These are phyloP conservation scores for Tolypocladium inflatum DNA, from an alignment of 2,329 filamentous ascomycete genomes.

Conservation along the genomic window DNA sequence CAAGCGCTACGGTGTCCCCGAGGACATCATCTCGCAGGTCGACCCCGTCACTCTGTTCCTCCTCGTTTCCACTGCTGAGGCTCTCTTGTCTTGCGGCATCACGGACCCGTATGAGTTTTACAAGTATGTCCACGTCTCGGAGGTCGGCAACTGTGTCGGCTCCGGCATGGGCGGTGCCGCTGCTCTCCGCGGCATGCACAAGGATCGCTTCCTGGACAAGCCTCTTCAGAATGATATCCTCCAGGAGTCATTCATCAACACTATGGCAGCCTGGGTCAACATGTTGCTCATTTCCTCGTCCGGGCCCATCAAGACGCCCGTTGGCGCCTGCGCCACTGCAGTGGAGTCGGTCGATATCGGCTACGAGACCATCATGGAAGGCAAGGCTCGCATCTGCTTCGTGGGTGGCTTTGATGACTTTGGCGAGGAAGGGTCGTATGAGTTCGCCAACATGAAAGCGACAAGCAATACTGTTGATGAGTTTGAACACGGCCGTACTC, in stretches of 20 bases:
- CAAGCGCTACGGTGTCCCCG: slow-evolving; percentile 89
- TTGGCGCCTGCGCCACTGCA: slow-evolving; percentile 93
- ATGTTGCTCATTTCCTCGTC: slow-evolving; percentile 97
- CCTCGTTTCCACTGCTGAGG: slow-evolving; percentile 86
- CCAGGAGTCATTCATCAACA: slow-evolving; percentile 99
- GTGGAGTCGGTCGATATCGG: slow-evolving; percentile 97
- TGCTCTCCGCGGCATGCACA: slow-evolving; percentile 95
- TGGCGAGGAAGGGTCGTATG: slow-evolving; percentile 96
- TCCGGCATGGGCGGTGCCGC: slow-evolving; percentile 95
- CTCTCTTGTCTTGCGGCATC: slow-evolving; percentile 85
- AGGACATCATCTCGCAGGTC: slow-evolving; percentile 96
- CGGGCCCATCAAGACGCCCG: slow-evolving; percentile 95
- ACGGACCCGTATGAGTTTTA: slow-evolving; percentile 99
- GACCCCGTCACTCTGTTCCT: slow-evolving; percentile 95
- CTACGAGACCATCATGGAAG: slow-evolving; percentile 96
- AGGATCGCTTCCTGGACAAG: slow-evolving; percentile 92
- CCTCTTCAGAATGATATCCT: slow-evolving; percentile 98
- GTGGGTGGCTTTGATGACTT: slow-evolving; percentile 99
- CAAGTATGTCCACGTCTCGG: slow-evolving; percentile 96
- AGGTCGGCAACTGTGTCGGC: slow-evolving; percentile 96
- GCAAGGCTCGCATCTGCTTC: slow-evolving; percentile 94
- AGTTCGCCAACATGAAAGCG: slow-evolving; percentile 99
- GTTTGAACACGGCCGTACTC: slow-evolving; percentile 88
- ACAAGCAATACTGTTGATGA: slow-evolving; percentile 98
- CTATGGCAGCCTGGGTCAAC: slow-evolving; percentile 99